Conservation (phyloP, 129 eudicot species). For the Saposhnikovia divaricata region DNA sequence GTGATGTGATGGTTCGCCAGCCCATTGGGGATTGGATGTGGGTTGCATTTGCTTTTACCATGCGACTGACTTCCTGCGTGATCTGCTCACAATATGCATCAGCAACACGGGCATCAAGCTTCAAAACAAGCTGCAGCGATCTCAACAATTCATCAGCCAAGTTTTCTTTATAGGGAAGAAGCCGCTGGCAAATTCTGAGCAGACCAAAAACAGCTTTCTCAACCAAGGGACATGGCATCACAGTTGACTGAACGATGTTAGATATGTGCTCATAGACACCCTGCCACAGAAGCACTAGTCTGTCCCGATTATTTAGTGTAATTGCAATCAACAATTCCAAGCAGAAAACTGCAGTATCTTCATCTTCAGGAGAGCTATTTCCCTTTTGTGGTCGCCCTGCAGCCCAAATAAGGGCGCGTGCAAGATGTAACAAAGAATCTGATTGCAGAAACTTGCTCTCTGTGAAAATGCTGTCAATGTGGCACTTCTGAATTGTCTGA, state of each 20-base stretch:
- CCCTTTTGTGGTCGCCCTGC: conserved; percentile 82
- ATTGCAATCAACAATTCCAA: conserved; percentile 75
- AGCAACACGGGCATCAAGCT: conserved; percentile 79
- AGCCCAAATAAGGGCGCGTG: conserved; percentile 82
- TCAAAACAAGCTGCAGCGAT: conserved; percentile 66
- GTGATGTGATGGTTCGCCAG: conserved; percentile 66
- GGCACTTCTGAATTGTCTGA: conserved; percentile 80
- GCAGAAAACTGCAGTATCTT: conserved; percentile 88
- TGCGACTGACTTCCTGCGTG: conserved; percentile 71
- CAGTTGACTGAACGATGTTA: conserved; percentile 65
- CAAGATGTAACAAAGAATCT: conserved; percentile 67
- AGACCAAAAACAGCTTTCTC: conserved; percentile 89
- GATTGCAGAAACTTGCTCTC: conserved; percentile 82
- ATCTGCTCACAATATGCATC: conserved; percentile 84
- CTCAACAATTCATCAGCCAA: conserved; percentile 76
- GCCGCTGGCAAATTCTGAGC: conserved; percentile 72
- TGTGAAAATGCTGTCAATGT: conserved; percentile 71
- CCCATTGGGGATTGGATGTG: conserved; percentile 68
- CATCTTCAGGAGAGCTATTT: conserved; percentile 63
- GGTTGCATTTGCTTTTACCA: conserved; percentile 65
- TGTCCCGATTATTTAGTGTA: conserved; percentile 69
- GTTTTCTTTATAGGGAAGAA: conserved; percentile 82
- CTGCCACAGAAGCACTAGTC: conserved; percentile 78
- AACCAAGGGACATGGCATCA: conserved; percentile 70
- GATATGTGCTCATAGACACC: conserved; percentile 87